These are phyloP conservation scores for Lepidopterella palustris DNA, from an alignment of 495 filamentous ascomycete genomes.

Conservation along the genomic window DNA sequence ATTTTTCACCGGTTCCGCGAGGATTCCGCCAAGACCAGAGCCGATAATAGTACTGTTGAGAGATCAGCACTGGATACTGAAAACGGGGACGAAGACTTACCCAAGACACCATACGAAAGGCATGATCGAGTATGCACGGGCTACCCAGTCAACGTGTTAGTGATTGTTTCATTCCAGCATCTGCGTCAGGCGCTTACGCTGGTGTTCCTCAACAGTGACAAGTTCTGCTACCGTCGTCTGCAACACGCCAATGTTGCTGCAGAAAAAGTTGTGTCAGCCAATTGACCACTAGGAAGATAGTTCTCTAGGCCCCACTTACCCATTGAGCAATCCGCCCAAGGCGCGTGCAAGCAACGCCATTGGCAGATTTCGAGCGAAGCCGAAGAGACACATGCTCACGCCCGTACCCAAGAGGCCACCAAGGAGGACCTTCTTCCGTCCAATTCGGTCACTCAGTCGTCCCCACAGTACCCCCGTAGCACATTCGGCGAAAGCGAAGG, in stretches of 20 bases:
- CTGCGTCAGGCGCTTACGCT: constrained; percentile 51
- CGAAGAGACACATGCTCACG: constrained; percentile 89
- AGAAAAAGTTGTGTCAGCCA: neutral
- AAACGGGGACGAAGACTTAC: constrained; percentile 35
- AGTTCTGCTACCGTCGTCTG: constrained; percentile 93
- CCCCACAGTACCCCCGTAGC: constrained; percentile 88
- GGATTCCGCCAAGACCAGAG: constrained; percentile 78
- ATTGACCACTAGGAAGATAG: constrained; percentile 19
- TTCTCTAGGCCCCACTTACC: constrained; percentile 47
- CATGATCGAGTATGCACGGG: constrained; percentile 93
- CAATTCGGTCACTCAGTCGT: constrained; percentile 81
- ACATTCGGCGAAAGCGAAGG: constrained; percentile 95
- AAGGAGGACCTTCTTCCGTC: constrained; percentile 86
- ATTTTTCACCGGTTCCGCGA: constrained; percentile 76
- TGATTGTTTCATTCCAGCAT: neutral
- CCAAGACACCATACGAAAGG: constrained; percentile 96
- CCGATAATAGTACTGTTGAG: constrained; percentile 66
- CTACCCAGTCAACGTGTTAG: constrained; percentile 32
- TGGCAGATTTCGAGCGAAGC: constrained; percentile 77
- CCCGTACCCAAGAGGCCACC: constrained; percentile 83
- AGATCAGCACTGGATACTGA: constrained; percentile 5
- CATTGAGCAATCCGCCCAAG: constrained; percentile 86
- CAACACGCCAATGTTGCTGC: constrained; percentile 81
- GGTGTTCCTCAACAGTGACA: constrained; percentile 83
- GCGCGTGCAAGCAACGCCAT: constrained; percentile 83